Evolutionary conservation across 2,329 filamentous ascomycete genomes (phyloP), one percentile per base, ranked within the genome.

Genomic region (Coniochaeta sp.): DNA sequence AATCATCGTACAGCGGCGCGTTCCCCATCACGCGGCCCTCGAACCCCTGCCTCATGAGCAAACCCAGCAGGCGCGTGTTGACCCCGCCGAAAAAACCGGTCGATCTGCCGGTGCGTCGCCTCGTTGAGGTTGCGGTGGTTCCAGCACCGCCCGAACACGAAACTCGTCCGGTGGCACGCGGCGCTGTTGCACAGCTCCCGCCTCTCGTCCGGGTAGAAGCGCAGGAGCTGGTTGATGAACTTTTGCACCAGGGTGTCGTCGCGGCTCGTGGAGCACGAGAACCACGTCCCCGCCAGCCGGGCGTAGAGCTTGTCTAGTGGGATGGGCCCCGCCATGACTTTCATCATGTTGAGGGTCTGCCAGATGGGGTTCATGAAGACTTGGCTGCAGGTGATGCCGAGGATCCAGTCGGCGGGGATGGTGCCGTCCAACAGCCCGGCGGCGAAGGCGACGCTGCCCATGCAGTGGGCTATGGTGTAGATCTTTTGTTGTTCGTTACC

Each of bases 61-160:
- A 68, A 31, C 73, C 63, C 48, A 85, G 70, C 54, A 78, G 66
- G 1, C 71, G 73, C 78, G 84, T 84, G 62, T 78, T 81, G 50
- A 82, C 76, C 51, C 83, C 83, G 57, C 78, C 78, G 52, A 86
- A 79, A 65, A 85, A 81, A n/a, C 28, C 76, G 73, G 62, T 81
- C 75, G 46, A 85, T 76, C 60, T 83, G 76, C 0, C 74, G 67
- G 64, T 86, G 83, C 2, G 83, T 87, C 3, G 77, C 80, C 66
- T 80, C 79, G 66, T 85, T 86, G 27, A 86, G 73, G 62, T 86
- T 86, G 3, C 58, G 62, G 64, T 87, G 83, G 60, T 76, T 82
- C 82, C 82, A 87, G 65, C 74, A 79, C 55, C 79, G 75, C 31
- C 82, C 83, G 57, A 85, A 86, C 13, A 81, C 74, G 22, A 86